These are phyloP conservation scores for Didymella exigua DNA, from an alignment of 2,329 filamentous ascomycete genomes.

Conservation along the genomic window DNA sequence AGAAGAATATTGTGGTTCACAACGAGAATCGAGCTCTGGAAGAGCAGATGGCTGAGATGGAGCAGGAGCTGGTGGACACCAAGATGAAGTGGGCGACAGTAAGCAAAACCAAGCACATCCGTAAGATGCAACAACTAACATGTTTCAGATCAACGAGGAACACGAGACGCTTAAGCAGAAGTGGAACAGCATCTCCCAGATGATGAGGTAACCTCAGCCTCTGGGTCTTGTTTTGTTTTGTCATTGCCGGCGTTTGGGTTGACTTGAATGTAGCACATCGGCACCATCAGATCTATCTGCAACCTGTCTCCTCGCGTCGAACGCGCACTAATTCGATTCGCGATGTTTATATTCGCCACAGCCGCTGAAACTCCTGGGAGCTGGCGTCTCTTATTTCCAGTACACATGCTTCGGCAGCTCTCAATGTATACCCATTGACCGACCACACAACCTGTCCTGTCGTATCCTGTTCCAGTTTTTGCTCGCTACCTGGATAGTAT, in stretches of 20 bases:
- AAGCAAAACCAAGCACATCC: slow-evolving; percentile 55
- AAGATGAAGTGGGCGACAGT: slow-evolving; percentile 98
- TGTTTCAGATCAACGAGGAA: slow-evolving; percentile 53
- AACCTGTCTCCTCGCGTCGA: slow-evolving; percentile 30
- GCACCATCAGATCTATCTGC: slow-evolving; percentile 26
- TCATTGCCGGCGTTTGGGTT: slow-evolving; percentile 29
- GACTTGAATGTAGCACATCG: slow-evolving; percentile 29
- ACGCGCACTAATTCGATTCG: slow-evolving; percentile 34
- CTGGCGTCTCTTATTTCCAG: slow-evolving; percentile 8
- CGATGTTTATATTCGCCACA: slow-evolving; percentile 39
- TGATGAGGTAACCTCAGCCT: slow-evolving; percentile 48
- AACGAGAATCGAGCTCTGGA: slow-evolving; percentile 89
- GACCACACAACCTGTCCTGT: slow-evolving; percentile 17
- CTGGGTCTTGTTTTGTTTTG: slow-evolving; percentile 15
- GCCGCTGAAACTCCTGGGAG: slow-evolving; percentile 4
- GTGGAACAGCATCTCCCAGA: slow-evolving; percentile 53
- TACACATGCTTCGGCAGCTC: slow-evolving; percentile 13
- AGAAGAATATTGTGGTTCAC: slow-evolving; percentile 89
- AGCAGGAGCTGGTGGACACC: slow-evolving; percentile 87
- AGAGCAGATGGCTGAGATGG: slow-evolving; percentile 88
- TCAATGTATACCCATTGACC: slow-evolving; percentile 34
- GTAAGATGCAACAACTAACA: slow-evolving; percentile 46
- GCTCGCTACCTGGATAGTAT: slow-evolving; percentile 22
- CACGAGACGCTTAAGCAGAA: slow-evolving; percentile 57
- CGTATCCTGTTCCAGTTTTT: slow-evolving; percentile 18